A percentile compares a stretch with the other conserved stretches of the same genome.
Conservation (phyloP, 352 stramenopile genomes). For the Globisporangium camurandrum region DNA sequence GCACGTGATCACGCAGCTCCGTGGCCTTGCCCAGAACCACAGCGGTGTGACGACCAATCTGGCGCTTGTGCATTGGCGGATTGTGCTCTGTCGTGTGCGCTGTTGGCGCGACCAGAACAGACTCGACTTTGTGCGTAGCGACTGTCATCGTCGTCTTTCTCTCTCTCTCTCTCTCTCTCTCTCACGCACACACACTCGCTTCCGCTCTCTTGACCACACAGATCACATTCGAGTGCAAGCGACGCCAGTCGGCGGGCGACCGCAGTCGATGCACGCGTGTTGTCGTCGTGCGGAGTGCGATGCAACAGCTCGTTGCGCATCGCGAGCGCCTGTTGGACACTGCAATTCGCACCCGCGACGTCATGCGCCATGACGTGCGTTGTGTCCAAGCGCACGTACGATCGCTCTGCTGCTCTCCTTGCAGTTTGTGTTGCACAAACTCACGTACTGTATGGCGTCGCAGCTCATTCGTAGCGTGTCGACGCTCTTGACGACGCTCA, state of each 20-base stretch:
- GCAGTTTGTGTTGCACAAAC: no score
- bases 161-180: background rate
- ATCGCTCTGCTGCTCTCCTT: no score
- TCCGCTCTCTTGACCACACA: background rate
- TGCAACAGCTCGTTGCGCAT: constrained; percentile 39
- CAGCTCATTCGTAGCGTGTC: constrained; percentile 53
- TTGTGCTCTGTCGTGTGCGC: constrained; percentile 33
- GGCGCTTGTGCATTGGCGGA: constrained; percentile 28
- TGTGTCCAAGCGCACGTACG: constrained; percentile 34
- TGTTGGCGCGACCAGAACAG: constrained; percentile 18
- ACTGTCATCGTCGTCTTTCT: background rate
- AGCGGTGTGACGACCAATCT: constrained; percentile 17
- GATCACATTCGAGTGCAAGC: constrained; percentile 15
- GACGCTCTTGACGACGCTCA: constrained; percentile 43
- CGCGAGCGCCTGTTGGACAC: constrained; percentile 23
- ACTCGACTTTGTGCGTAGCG: constrained; percentile 31
- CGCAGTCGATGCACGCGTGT: background rate
- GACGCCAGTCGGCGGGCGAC: background rate
- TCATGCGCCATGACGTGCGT: constrained; percentile 22
- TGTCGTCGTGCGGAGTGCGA: constrained; percentile 19
- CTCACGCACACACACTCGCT: no score
- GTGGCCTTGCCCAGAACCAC: constrained; percentile 33
- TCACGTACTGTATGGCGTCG: background rate
- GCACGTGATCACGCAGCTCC: constrained; percentile 39
- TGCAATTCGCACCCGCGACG: constrained; percentile 17